Evolutionary conservation across 2,329 filamentous ascomycete species (phyloP).

Genomic region (Pestalotiopsis sp.): DNA sequence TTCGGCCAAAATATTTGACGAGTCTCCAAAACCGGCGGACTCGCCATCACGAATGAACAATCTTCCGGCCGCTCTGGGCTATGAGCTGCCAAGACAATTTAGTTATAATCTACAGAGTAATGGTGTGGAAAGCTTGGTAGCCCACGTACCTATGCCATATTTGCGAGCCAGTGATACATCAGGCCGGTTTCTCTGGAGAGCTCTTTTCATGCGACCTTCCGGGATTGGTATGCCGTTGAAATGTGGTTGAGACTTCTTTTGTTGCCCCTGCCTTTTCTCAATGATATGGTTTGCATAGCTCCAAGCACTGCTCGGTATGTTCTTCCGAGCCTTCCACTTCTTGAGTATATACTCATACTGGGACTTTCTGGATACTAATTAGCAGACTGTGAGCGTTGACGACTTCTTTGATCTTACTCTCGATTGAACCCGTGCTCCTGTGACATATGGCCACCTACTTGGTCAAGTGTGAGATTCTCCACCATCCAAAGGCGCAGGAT

Average conservation of each 20-base stretch:
- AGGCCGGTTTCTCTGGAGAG: background rate
- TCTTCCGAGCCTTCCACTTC: background rate
- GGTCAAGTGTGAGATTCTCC: background rate
- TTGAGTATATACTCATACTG: background rate
- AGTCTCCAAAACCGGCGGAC: background rate
- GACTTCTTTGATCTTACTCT: background rate
- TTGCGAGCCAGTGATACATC: background rate
- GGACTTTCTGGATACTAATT: background rate
- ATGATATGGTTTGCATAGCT: background rate
- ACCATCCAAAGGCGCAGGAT: background rate
- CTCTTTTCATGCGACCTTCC: background rate
- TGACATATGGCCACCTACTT: background rate
- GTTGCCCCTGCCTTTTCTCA: background rate
- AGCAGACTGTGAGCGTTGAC: background rate
- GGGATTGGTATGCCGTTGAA: background rate
- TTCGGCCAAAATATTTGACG: background rate
- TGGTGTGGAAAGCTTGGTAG: too few relatives aligned
- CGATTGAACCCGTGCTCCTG: background rate
- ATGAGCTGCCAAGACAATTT: background rate
- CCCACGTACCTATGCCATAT: background rate
- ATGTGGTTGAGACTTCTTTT: background rate
- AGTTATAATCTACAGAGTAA: too few relatives aligned
- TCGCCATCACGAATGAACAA: background rate
- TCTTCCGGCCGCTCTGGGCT: background rate
- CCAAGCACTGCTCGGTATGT: background rate